Conservation (phyloP, 352 stramenopile species). For the Globisporangium uncinulatum region DNA sequence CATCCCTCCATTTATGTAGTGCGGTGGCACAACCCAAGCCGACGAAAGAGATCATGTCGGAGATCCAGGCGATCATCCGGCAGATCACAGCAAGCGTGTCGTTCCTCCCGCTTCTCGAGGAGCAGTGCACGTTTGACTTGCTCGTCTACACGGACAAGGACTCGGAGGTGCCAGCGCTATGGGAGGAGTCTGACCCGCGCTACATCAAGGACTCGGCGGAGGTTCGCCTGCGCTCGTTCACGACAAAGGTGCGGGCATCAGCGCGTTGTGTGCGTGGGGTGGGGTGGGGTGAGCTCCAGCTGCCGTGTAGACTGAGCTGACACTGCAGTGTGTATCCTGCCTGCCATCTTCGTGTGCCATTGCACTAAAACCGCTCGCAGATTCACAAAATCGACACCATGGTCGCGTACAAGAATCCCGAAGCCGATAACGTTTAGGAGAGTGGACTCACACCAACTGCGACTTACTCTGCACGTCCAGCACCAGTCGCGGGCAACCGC, state of each 20-base stretch:
- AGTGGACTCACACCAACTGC: background rate
- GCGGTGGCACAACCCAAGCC: slow-evolving; percentile 44
- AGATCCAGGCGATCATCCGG: slow-evolving; percentile 99
- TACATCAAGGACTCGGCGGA: slow-evolving; percentile 97
- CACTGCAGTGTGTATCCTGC: background rate
- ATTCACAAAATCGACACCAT: slow-evolving; percentile 98
- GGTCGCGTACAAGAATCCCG: slow-evolving; percentile 95
- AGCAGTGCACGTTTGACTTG: slow-evolving; percentile 98
- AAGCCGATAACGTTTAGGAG: slow-evolving; percentile 61
- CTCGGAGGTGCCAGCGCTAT: slow-evolving; percentile 92
- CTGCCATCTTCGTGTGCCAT: background rate
- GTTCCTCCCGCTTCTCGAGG: slow-evolving; percentile 97
- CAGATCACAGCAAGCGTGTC: slow-evolving; percentile 99
- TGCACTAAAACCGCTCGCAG: slow-evolving; percentile 22
- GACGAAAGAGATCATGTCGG: slow-evolving; percentile 94
- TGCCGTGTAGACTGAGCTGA: slow-evolving; percentile 17
- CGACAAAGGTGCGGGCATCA: slow-evolving; percentile 87
- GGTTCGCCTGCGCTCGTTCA: slow-evolving; percentile 98
- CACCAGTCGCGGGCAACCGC: slow-evolving; percentile 1
- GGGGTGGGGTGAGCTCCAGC: background rate
- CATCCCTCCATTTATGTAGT: slow-evolving; percentile 7
- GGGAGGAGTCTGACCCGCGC: slow-evolving; percentile 97
- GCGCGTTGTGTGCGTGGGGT: background rate
- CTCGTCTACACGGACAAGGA: slow-evolving; percentile 98
- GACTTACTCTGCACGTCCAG: slow-evolving; percentile 8